phyloP scores from a whole-genome alignment of 163 green algal species.

The Trebouxia gelatinosa region DNA sequence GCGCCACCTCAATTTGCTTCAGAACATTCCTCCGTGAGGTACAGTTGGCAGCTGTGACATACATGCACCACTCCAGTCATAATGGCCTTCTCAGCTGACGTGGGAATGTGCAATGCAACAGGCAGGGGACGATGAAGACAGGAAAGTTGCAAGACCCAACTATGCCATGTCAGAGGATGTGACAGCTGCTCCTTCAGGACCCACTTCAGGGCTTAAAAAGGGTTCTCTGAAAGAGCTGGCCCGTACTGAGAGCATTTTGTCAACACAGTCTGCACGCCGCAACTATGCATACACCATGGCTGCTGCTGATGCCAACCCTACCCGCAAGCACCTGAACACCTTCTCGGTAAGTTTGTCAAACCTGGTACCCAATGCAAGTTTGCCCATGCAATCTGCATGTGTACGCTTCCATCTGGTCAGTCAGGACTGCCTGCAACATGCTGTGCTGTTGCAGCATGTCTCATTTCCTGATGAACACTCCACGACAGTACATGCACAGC shows the following conservation, averaged over 20 bases:
- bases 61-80: too few relatives aligned
- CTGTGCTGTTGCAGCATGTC: neutral
- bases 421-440: neutral
- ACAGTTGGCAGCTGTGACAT: too few relatives aligned
- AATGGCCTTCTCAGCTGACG: too few relatives aligned
- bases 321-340: neutral
- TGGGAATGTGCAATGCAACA: too few relatives aligned
- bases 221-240: neutral
- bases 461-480: neutral
- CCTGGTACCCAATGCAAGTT: too few relatives aligned
- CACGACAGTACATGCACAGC: too few relatives aligned
- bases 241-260: constrained; percentile 10
- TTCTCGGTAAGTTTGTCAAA: constrained; percentile 5
- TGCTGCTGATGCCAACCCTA: neutral
- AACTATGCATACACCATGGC: constrained; percentile 30
- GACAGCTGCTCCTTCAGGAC: neutral
- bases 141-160: constrained; percentile 21
- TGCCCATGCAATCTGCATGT: neutral
- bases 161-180: constrained; percentile 25
- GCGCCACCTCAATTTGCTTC: too few relatives aligned
- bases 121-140: constrained; percentile 12
- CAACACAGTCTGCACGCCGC: neutral
- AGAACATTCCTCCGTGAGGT: too few relatives aligned
- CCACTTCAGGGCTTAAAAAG: neutral
- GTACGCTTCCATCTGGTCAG: neutral